These are phyloP conservation scores for Coriaria nepalensis DNA, from an alignment of 306 rosid species.

Conservation along the genomic window DNA sequence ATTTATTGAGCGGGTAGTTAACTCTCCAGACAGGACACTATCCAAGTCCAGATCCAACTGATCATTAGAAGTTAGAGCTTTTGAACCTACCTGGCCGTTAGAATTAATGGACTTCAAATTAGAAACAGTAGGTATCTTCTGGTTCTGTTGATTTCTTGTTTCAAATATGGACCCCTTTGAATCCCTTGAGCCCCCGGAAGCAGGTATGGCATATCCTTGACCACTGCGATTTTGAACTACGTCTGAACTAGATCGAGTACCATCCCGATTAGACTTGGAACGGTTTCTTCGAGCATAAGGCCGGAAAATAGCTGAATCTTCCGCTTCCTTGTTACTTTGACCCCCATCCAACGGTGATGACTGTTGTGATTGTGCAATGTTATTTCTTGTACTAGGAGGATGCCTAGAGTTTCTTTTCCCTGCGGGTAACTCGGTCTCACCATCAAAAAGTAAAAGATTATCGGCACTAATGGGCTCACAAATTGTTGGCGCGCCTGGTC, in stretches of 20 bases:
- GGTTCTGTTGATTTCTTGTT: slow-evolving; percentile 44
- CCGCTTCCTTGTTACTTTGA: slow-evolving; percentile 77
- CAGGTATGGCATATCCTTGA: slow-evolving; percentile 23
- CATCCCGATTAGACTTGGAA: slow-evolving; percentile 73
- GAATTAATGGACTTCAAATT: slow-evolving; percentile 49
- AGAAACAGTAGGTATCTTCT: slow-evolving; percentile 35
- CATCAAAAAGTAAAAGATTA: slow-evolving; percentile 79
- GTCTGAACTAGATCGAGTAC: slow-evolving; percentile 41
- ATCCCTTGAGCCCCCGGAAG: slow-evolving; percentile 49
- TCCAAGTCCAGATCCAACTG: slow-evolving; percentile 33
- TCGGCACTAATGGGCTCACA: slow-evolving; percentile 95
- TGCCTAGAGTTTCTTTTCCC: slow-evolving; percentile 49
- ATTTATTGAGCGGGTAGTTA: slow-evolving; percentile 9
- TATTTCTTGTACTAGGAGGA: slow-evolving; percentile 45
- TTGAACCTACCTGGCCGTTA: slow-evolving; percentile 44
- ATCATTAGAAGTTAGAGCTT: slow-evolving; percentile 28
- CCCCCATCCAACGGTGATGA: slow-evolving; percentile 77
- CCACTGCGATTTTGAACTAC: slow-evolving; percentile 20
- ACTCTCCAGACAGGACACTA: slow-evolving; percentile 30
- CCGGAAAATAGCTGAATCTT: slow-evolving; percentile 82
- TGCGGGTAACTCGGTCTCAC: slow-evolving; percentile 55
- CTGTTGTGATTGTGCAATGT: slow-evolving; percentile 62
- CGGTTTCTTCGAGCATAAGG: slow-evolving; percentile 96
- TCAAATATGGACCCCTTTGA: slow-evolving; percentile 41
- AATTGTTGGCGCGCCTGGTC: slow-evolving; percentile 65